Conservation (phyloP, 345 rosid genomes). For the Populus deltoides region DNA sequence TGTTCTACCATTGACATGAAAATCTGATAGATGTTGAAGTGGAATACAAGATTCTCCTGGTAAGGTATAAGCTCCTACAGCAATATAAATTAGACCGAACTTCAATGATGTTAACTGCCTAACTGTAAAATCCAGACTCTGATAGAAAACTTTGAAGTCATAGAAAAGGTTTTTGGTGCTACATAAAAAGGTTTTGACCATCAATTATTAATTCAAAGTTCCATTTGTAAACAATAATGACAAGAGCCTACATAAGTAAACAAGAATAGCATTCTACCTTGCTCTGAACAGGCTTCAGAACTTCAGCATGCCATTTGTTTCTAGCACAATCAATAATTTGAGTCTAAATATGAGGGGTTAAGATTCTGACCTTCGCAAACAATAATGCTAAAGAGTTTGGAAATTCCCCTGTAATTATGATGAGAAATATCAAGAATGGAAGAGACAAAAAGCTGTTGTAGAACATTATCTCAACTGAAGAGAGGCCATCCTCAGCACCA, state of each 20-base stretch:
- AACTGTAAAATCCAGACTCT: not conserved
- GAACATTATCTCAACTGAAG: constrained; percentile 90
- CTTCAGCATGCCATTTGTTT: not conserved
- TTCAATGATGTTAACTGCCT: not conserved
- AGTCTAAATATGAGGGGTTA: constrained; percentile 6
- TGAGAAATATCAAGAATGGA: constrained; percentile 76
- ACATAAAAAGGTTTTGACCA: not conserved
- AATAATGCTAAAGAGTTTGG: constrained; percentile 69
- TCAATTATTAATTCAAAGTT: not conserved
- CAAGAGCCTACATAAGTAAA: not conserved
- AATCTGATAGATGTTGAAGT: not conserved
- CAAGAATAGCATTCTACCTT: not conserved
- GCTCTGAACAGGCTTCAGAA: constrained; percentile 7
- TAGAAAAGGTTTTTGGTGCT: not conserved
- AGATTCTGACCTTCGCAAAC: constrained; percentile 74
- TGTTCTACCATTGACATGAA: not conserved
- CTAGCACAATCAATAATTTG: not conserved
- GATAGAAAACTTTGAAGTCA: not conserved
- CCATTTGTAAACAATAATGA: not conserved
- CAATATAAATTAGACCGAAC: not conserved
- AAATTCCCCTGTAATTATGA: constrained; percentile 78
- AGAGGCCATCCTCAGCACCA: constrained; percentile 95
- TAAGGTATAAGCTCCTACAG: not conserved
- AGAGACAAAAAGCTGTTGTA: constrained; percentile 92
- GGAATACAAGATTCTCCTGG: not conserved